Evolutionary conservation across 768 basidiomycete genomes (phyloP).

Genomic region (Mycena belliarum): DNA sequence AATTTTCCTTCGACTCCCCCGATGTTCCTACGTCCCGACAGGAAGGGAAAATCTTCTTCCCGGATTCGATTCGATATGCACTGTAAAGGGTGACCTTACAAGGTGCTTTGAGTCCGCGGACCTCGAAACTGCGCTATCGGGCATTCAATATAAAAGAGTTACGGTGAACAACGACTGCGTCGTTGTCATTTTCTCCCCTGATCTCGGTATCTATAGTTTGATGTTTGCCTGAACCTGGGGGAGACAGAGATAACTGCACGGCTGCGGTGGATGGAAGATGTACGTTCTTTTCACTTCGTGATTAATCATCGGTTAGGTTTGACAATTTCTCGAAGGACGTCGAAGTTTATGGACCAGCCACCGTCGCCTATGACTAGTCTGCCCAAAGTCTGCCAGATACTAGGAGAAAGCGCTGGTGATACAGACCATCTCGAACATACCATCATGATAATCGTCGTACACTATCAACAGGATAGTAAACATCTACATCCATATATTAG

Average conservation of each 20-base stretch:
- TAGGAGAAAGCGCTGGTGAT: too few species aligned
- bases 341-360: slow-evolving; percentile 20
- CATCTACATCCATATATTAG: too few species aligned
- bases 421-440: too few species aligned
- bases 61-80: slow-evolving; percentile 21
- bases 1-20: neutral
- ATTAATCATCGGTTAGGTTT: neutral
- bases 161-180: neutral
- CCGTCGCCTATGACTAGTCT: slow-evolving; percentile 21
- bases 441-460: too few species aligned
- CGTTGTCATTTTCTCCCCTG: neutral
- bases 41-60: slow-evolving; percentile 11
- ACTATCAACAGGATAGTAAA: too few species aligned
- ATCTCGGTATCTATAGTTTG: slow-evolving; percentile 11
- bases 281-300: neutral
- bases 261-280: slow-evolving; percentile 21
- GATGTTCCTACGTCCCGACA: neutral
- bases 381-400: too few species aligned
- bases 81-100: slow-evolving; percentile 8
- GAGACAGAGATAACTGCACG: slow-evolving; percentile 25
- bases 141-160: neutral
- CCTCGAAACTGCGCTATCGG: neutral
- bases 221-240: slow-evolving; percentile 21
- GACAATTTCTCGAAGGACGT: neutral
- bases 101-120: slow-evolving; percentile 6